phyloP scores from a whole-genome alignment of 257 asterid genomes.

The Jaltomata sinuosa region DNA sequence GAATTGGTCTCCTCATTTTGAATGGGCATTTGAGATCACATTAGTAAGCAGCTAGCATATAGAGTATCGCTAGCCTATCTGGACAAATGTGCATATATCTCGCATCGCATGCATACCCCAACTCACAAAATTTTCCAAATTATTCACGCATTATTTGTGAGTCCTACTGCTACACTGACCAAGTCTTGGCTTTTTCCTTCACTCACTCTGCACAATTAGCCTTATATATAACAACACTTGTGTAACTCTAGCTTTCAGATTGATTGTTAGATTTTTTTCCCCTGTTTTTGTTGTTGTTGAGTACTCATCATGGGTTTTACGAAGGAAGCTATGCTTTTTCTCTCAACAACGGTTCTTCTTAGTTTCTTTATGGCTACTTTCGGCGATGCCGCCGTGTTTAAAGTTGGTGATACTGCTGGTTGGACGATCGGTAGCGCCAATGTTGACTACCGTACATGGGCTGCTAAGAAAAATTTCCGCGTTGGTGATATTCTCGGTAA shows the following conservation, averaged over 20 bases:
- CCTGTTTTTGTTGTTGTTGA: not conserved
- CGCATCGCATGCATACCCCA: not conserved
- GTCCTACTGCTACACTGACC: not conserved
- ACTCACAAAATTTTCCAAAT: not conserved
- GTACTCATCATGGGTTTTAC: slow-evolving; percentile 23
- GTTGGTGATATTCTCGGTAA: slow-evolving; percentile 38
- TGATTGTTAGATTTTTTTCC: too few species aligned
- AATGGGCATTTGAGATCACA: not conserved
- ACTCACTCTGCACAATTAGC: not conserved
- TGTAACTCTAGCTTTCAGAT: not conserved
- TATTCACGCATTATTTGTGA: not conserved
- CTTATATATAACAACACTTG: not conserved
- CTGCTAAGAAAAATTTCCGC: slow-evolving; percentile 29
- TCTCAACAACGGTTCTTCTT: slow-evolving; percentile 3
- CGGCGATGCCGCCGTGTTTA: slow-evolving; percentile 8
- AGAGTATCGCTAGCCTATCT: not conserved
- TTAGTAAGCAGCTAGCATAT: not conserved
- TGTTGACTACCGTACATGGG: slow-evolving; percentile 44
- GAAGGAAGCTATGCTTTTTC: slow-evolving; percentile 5
- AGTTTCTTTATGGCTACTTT: not conserved
- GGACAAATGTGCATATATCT: not conserved
- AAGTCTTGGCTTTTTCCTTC: not conserved
- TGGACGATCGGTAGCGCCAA: slow-evolving; percentile 29
- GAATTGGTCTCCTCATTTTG: not conserved
- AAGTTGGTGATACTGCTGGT: slow-evolving; percentile 46